Conservation (phyloP, 2,329 filamentous ascomycete species). For the Akanthomyces dipterigenus region DNA sequence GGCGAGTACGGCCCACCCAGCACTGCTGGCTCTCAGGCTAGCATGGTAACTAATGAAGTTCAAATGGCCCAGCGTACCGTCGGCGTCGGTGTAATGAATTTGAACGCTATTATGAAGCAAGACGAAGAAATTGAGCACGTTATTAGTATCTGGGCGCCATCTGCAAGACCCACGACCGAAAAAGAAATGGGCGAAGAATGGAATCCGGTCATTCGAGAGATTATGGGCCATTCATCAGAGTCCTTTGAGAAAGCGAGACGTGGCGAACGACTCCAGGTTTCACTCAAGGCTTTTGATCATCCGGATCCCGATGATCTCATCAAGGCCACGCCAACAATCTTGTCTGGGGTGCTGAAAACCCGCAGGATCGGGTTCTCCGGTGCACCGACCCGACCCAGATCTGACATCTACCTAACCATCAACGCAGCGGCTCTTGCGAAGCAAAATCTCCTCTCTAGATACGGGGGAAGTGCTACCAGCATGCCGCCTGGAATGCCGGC, state of each 20-base stretch:
- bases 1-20: conserved; percentile 39
- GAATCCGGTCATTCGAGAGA: conserved; percentile 63
- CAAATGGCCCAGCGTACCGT: conserved; percentile 49
- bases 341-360: conserved; percentile 75
- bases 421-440: conserved; percentile 70
- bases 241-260: conserved; percentile 66
- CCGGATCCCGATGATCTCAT: conserved; percentile 75
- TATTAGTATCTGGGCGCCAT: conserved; percentile 69
- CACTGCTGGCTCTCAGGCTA: conserved; percentile 46
- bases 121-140: conserved; percentile 67
- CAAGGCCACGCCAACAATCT: conserved; percentile 77
- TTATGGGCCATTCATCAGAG: conserved; percentile 68
- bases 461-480: conserved; percentile 66
- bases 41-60: conserved; percentile 16
- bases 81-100: conserved; percentile 69
- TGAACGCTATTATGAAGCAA: conserved; percentile 69
- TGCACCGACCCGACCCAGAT: conserved; percentile 78
- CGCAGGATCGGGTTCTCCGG: conserved; percentile 91
- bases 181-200: conserved; percentile 55
- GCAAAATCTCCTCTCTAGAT: conserved; percentile 64
- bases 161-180: conserved; percentile 46
- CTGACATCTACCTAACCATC: conserved; percentile 90
- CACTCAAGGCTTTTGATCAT: conserved; percentile 70
- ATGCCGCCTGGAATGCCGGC: conserved; percentile 56
- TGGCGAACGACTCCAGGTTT: conserved; percentile 72